Evolutionary conservation across 371 early-diverging fungal genomes (phyloP).

Genomic region (Mortierella sp.): DNA sequence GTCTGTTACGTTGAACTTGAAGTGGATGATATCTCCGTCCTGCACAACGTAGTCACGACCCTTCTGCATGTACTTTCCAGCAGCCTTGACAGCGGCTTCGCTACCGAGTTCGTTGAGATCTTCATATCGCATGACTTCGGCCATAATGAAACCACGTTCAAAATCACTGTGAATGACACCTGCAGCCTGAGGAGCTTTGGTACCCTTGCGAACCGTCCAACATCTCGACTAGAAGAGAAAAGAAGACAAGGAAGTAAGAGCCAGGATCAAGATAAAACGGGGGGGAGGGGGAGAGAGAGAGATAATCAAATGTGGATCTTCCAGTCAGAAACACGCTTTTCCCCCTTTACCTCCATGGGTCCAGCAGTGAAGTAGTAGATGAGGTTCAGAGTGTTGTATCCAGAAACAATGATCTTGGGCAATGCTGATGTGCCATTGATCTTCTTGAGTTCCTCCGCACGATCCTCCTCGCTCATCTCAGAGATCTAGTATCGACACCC

Average conservation of each 20-base stretch:
- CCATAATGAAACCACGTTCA: conserved; percentile 91
- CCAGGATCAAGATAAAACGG: not conserved
- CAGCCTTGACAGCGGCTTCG: conserved; percentile 80
- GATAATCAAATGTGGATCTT: not conserved
- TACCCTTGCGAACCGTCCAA: conserved; percentile 66
- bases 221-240: conserved; percentile 32
- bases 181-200: conserved; percentile 94
- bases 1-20: conserved; percentile 59
- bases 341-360: conserved; percentile 72
- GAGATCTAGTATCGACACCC: conserved; percentile 58
- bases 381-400: conserved; percentile 88
- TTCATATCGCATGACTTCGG: conserved; percentile 87
- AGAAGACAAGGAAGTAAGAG: not conserved
- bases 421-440: conserved; percentile 62
- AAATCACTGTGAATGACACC: conserved; percentile 92
- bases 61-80: conserved; percentile 80
- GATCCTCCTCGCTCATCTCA: conserved; percentile 57
- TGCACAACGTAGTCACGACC: conserved; percentile 82
- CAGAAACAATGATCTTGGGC: conserved; percentile 84
- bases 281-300: not conserved
- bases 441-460: conserved; percentile 55
- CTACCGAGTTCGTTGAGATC: conserved; percentile 76
- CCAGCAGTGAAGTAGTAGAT: conserved; percentile 95
- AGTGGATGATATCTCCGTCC: conserved; percentile 73
- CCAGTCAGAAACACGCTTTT: not conserved